Evolutionary conservation across 2,329 filamentous ascomycete species (phyloP), one percentile per base, ranked within the genome.

Genomic region (Sphaceloma murrayae): DNA sequence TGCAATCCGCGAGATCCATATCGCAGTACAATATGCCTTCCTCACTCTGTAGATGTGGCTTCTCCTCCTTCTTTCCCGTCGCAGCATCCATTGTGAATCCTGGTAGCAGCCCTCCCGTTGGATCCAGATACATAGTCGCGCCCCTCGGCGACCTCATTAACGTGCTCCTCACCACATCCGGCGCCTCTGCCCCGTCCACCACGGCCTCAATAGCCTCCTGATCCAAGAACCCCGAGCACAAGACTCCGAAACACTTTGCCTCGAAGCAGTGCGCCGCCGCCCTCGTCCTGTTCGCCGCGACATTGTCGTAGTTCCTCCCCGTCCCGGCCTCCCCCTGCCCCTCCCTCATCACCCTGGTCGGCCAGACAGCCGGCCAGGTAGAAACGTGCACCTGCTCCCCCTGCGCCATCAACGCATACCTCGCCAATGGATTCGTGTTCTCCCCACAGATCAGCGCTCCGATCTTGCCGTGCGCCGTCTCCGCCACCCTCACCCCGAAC

Each of bases 241-340:
- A 53, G 1, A 76, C 64, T 0, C 72, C 73, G 34, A 75, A 77
- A 32, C 66, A 71, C 49, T 77, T 77, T 0, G 69, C 72, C 45
- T 76, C 74, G 49, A 77, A 76, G 49, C 72, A 75, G 53, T 76
- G 72, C 0, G 70, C 71, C 0, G 71, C 71, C 2, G 69, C 67
- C 2, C 73, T 59, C 0, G 61, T 70, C n/a, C 64, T 59, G 48
- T 77, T 76, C 0, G 72, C 72, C 0, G 67, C 60, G 1, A 74
- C 58, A 48, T 76, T 75, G 49, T 76, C 69, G 49, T 74, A 76
- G 32, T 74, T 69, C 45, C 52, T 56, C 5, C 48, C 50, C 13
- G 22, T 39, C 4, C 22, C 34, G 14, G 31, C 45, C 27, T 26
- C 21, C 38, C 2, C 32, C 26, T 8, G 29, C 39, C 6, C 26